Evolutionary conservation across 768 basidiomycete species (phyloP).

Genomic region (Bullera alba): DNA sequence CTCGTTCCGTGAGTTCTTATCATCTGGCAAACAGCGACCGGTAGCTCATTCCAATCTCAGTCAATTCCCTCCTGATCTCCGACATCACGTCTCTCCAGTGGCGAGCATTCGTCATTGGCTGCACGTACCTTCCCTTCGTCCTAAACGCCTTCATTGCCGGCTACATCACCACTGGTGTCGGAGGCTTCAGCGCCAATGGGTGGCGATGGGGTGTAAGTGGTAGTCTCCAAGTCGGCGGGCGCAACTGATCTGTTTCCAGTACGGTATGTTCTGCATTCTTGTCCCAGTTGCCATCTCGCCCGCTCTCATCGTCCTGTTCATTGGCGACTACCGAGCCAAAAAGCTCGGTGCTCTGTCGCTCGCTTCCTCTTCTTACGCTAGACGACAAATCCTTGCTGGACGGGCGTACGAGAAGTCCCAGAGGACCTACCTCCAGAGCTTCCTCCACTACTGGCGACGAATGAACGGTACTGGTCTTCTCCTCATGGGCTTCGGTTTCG

Average conservation of each 20-base stretch:
- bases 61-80: slow-evolving; percentile 37
- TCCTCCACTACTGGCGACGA: slow-evolving; percentile 12
- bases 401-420: background rate
- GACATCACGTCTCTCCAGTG: slow-evolving; percentile 45
- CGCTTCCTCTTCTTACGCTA: slow-evolving; percentile 25
- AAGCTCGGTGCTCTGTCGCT: slow-evolving; percentile 32
- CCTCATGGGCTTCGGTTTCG: slow-evolving; percentile 36
- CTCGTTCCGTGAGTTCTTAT: slow-evolving; percentile 21
- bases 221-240: background rate
- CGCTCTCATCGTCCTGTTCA: slow-evolving; percentile 34
- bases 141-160: slow-evolving; percentile 37
- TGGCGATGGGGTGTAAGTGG: slow-evolving; percentile 45
- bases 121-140: slow-evolving; percentile 37
- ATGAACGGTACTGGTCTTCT: slow-evolving; percentile 38
- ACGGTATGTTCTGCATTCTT: slow-evolving; percentile 43
- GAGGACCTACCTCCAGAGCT: slow-evolving; percentile 8
- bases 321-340: slow-evolving; percentile 32
- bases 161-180: slow-evolving; percentile 30
- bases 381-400: slow-evolving; percentile 12
- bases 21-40: background rate
- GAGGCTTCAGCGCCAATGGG: slow-evolving; percentile 23
- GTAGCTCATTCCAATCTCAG: background rate
- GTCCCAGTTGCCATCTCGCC: slow-evolving; percentile 35
- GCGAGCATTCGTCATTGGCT: slow-evolving; percentile 37
- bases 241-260: slow-evolving; percentile 6